A percentile compares a stretch with the other conserved stretches of the same genome.
Conservation (phyloP, 495 filamentous ascomycete species). For the Penicillium longicatenatum region DNA sequence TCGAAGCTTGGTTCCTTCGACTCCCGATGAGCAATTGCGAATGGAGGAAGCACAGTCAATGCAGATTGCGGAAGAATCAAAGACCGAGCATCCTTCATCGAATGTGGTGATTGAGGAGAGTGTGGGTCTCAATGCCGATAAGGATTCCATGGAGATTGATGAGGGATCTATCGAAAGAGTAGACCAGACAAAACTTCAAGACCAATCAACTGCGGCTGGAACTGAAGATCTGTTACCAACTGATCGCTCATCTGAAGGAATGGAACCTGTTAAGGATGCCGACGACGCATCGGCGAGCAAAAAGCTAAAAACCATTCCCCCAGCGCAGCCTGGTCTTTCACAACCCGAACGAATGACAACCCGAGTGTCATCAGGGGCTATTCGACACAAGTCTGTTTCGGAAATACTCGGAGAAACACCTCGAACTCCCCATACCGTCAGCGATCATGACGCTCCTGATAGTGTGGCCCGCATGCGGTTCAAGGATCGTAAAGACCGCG, state of each 20-base stretch:
- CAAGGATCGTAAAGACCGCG: slow-evolving; percentile 57
- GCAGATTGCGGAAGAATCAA: slow-evolving; percentile 26
- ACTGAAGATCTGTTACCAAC: slow-evolving; percentile 22
- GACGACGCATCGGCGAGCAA: slow-evolving; percentile 13
- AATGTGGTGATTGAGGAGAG: slow-evolving; percentile 33
- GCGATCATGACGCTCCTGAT: slow-evolving; percentile 42
- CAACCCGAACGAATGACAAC: slow-evolving; percentile 62
- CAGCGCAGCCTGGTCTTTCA: slow-evolving; percentile 29
- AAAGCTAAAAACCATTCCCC: slow-evolving; percentile 20
- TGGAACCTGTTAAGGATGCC: slow-evolving; percentile 14
- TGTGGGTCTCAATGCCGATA: slow-evolving; percentile 15
- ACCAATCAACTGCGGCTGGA: slow-evolving; percentile 8
- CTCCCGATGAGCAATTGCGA: slow-evolving; percentile 52
- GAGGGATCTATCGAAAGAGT: slow-evolving; percentile 15
- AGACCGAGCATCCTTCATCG: slow-evolving; percentile 11
- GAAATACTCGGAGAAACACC: slow-evolving; percentile 70
- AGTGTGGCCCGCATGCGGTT: slow-evolving; percentile 54
- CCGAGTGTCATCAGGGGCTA: slow-evolving; percentile 64
- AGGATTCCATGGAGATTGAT: slow-evolving; percentile 29
- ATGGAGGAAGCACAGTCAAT: slow-evolving; percentile 52
- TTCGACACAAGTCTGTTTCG: slow-evolving; percentile 71
- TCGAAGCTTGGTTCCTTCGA: slow-evolving; percentile 38
- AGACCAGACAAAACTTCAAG: slow-evolving; percentile 17
- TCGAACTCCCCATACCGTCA: slow-evolving; percentile 33
- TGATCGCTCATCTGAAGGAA: slow-evolving; percentile 12